Evolutionary conservation across 306 rosid species (phyloP), one percentile per base, ranked within the genome.

Genomic region (Lathyrus sativus): DNA sequence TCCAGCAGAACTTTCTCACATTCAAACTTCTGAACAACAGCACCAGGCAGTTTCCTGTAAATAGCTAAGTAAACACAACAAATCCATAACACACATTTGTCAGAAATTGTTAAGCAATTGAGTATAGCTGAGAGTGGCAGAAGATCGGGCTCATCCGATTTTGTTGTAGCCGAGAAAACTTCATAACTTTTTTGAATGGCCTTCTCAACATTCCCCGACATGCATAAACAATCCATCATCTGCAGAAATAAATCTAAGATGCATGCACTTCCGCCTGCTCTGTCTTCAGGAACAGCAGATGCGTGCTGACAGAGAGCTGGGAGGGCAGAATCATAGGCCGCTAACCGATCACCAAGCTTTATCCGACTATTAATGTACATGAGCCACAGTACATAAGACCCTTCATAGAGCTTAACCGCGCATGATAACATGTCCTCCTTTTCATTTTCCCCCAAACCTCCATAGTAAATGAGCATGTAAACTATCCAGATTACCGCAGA

Each of bases 41-140:
- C 90, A 67, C 84, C 91, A 67, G 98, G 96, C 71, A 90, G 80
- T 81, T 85, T 90, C 87, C 89, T 86, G 92, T 93, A 90, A 82
- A 86, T 76, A 83, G 86, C 96, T 75, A 93, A 83, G 87, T 93
- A 93, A 81, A 86, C 81, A 86, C 91, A 85, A 82, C 89, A 88
- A 76, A 93, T 71, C 96, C 98, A 91, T 86, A 88, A 88, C 67
- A 93, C 78, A 89, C 93, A 93, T 82, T 85, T 90, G 82, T 93
- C 98, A 86, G 86, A 85, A 78, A 90, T 28, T 72, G 85, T 88
- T 74, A 92, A 81, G 91, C 89, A 85, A 76, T 80, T 78, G 79
- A 76, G 86, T 70, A 88, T 75, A 73, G 86, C 91, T 56, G 87
- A 83, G 67, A 80, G 84, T 54, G 76, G 67, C 67, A 65, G 62